Evolutionary conservation across 441 rosid species (phyloP).

Genomic region (Populus hybrid): DNA sequence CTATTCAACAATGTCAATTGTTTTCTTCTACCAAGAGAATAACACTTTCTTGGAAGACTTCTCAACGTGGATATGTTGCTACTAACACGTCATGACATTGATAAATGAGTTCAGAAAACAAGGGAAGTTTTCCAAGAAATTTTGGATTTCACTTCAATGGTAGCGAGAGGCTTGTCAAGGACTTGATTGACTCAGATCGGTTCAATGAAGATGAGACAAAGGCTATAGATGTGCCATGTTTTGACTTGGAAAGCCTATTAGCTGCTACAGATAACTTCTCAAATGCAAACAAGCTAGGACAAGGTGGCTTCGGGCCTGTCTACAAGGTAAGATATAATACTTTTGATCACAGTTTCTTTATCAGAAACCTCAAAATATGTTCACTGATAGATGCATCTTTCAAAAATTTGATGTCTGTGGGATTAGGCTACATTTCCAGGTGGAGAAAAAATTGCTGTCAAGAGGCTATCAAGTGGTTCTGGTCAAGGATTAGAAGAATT

Average conservation of each 20-base stretch:
- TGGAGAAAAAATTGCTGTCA: constrained; percentile 58
- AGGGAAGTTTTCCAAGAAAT: constrained; percentile 24
- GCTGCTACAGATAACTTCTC: constrained; percentile 55
- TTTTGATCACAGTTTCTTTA: neutral
- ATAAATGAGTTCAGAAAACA: constrained; percentile 28
- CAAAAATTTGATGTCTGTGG: neutral
- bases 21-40: neutral
- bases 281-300: constrained; percentile 48
- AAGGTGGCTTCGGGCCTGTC: constrained; percentile 66
- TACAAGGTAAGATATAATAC: constrained; percentile 36
- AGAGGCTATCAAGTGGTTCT: constrained; percentile 49
- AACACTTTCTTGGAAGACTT: neutral
- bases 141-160: constrained; percentile 31
- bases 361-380: neutral
- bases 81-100: neutral
- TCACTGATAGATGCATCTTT: neutral
- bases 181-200: constrained; percentile 36
- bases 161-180: constrained; percentile 42
- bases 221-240: constrained; percentile 49
- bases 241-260: constrained; percentile 45
- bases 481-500: constrained; percentile 67
- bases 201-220: constrained; percentile 45
- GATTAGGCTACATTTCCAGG: constrained; percentile 49
- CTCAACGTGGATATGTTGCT: neutral
- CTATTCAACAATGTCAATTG: too few species aligned